Evolutionary conservation across 306 rosid genomes (phyloP).

Genomic region (Trifolium repens): DNA sequence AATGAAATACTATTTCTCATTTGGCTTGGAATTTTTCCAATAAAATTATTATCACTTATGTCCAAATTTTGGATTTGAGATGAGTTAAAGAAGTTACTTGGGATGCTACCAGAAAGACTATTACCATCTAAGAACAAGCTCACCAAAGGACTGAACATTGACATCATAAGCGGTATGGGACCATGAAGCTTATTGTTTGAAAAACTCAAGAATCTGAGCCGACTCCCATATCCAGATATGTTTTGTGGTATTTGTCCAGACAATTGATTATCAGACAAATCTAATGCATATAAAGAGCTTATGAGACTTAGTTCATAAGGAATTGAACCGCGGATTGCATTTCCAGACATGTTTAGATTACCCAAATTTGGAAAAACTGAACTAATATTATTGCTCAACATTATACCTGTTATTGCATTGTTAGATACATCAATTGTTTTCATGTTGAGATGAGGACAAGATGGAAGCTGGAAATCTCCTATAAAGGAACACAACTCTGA

Average conservation of each 20-base stretch:
- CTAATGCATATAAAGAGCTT: not conserved
- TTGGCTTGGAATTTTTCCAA: conserved; percentile 27
- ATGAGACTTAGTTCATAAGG: not conserved
- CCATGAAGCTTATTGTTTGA: not conserved
- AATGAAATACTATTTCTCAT: not conserved
- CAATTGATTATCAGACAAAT: conserved; percentile 29
- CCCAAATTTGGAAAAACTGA: conserved; percentile 12
- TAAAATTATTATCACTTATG: conserved; percentile 19
- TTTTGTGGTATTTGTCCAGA: conserved; percentile 1
- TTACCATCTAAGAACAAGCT: not conserved
- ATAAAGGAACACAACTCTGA: not conserved
- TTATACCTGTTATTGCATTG: conserved; percentile 1
- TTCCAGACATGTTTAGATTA: not conserved
- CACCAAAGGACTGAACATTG: not conserved
- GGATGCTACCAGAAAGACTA: not conserved
- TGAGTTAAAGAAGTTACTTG: not conserved
- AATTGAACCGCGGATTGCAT: conserved; percentile 16
- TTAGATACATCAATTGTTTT: not conserved
- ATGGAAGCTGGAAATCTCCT: not conserved
- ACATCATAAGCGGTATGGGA: not conserved
- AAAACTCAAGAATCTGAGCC: not conserved
- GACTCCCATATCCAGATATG: too few relatives aligned
- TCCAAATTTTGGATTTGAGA: not conserved
- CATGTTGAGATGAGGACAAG: not conserved
- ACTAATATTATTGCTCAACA: conserved; percentile 1